Base-by-base conservation (phyloP, 23 red algal species). In the Gracilaria domingensis region DNA sequence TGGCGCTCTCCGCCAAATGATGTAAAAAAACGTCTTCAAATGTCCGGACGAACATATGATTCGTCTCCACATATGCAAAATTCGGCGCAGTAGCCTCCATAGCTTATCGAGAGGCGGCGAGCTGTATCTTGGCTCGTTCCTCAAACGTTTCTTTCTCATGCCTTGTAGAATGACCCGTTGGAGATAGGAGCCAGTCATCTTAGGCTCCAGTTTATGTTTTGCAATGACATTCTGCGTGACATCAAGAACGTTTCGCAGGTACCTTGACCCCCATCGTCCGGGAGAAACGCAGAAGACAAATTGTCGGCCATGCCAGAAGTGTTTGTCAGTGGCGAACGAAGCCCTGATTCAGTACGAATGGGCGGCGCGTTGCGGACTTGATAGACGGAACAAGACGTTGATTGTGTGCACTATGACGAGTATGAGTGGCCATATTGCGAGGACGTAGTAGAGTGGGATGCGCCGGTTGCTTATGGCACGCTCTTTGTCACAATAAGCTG, bases 1-100 rank as follows among this genome's bases (percentile, higher is more conserved):
- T 88, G 26, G 93, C 93, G 24, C 34, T 75, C 33, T 71, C 85
- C 39, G 56, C 84, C 30, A 95, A 38, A 20, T 40, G 35, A 20
- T 81, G 44, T 38, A 95, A 82, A 39, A 95, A 61, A 42, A 81
- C 84, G 77, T 95, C 93, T 39, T 75, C 84, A 67, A 87, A 95
- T 2, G 93, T 95, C 75, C 83, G 82, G 39, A 95, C 75, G 54
- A 95, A 95, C 93, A 88, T 87, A 66, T 95, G 93, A 82, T 23
- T 64, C 50, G 93, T 95, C 61, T 95, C 93, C 13, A 85, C 85
- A 42, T 95, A 95, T 8, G 70, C 93, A 12, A 89, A 78, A 25
- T 37, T 59, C 29, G 75, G 84, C 29, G 65, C 12, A 32, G 85
- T 83, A 39, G 72, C 93, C 18, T 83, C 84, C 35, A 95, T 45